Base-by-base conservation (phyloP, 2,329 filamentous ascomycete species). In the Colletotrichum tabaci region DNA sequence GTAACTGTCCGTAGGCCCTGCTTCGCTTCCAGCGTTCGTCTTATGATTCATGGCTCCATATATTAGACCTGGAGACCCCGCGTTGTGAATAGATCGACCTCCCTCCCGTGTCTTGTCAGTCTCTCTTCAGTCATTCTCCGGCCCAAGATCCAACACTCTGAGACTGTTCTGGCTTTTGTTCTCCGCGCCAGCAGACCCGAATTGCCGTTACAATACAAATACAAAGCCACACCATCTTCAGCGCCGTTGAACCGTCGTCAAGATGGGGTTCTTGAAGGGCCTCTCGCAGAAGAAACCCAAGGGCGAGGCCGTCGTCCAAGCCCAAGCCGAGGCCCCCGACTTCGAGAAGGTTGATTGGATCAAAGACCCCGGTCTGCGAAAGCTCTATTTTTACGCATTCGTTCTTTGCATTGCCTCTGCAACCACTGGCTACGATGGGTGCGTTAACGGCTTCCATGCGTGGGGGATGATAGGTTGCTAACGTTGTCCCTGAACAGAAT, bases 381-480 rank as follows among this genome's bases (percentile, higher is more conserved):
- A 86, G 80, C 82, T 90, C 10, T 89, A 89, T 81, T 86, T 87
- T 75, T 87, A 84, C 75, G 83, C 84, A 61, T 79, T 86, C 74
- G 79, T 88, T 64, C 84, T 88, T 65, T 87, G 85, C 75, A 79
- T 89, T 74, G 86, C 85, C 60, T 89, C 87, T 38, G 87, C 88
- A 16, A 89, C 87, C 46, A 89, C 87, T 47, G 85, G 86, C 76
- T 88, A 88, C 78, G 86, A 88, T 84, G 85, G 85, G 86, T 88
- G 80, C 72, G 82, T 66, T 21, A 7, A 16, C 35, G 26, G 38
- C 49, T 10, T n/a, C 7, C 6, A 10, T 15, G 16, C 30, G 21
- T n/a, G 26, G 5, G n/a, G 30, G 4, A 35, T 12, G 38, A 68
- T n/a, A 21, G n/a, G 4, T 10, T 30, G 40, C 72, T 74, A 23